Conservation (phyloP, 805 yeast genomes). For the Saturnispora galanensis region DNA sequence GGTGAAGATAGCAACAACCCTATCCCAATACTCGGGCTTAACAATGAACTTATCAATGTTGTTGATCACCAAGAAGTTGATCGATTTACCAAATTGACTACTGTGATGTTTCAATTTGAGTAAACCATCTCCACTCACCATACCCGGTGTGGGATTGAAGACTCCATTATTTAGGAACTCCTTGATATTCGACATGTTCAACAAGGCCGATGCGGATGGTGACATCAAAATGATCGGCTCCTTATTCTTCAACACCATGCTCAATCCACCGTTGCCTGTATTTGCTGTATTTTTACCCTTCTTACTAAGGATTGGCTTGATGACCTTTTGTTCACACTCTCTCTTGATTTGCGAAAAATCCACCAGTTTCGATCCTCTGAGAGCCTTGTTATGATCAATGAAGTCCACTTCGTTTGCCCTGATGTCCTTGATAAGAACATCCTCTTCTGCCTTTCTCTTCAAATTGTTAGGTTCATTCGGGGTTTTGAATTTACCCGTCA, state of each 20-base stretch:
- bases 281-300: not conserved
- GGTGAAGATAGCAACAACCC: slow-evolving; percentile 91
- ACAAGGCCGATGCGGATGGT: slow-evolving; percentile 67
- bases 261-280: not conserved
- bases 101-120: slow-evolving; percentile 48
- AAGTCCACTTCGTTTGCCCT: slow-evolving; percentile 34
- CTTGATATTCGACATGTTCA: slow-evolving; percentile 57
- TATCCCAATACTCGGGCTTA: slow-evolving; percentile 95
- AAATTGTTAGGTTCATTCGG: slow-evolving; percentile 3
- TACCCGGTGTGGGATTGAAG: slow-evolving; percentile 31
- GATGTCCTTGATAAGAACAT: slow-evolving; percentile 42
- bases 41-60: slow-evolving; percentile 78
- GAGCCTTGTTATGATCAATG: slow-evolving; percentile 32
- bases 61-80: slow-evolving; percentile 73
- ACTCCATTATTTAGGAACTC: slow-evolving; percentile 64
- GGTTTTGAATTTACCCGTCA: slow-evolving; percentile 23
- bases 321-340: slow-evolving; percentile 52
- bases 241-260: slow-evolving; percentile 19
- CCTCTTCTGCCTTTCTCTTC: slow-evolving; percentile 28
- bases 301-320: slow-evolving; percentile 19
- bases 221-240: slow-evolving; percentile 71
- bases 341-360: slow-evolving; percentile 60
- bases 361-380: slow-evolving; percentile 53
- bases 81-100: slow-evolving; percentile 42
- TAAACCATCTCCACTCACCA: slow-evolving; percentile 21